Base-by-base conservation (phyloP, 768 basidiomycete species). In the Lanmaoa pseudosensibilis region DNA sequence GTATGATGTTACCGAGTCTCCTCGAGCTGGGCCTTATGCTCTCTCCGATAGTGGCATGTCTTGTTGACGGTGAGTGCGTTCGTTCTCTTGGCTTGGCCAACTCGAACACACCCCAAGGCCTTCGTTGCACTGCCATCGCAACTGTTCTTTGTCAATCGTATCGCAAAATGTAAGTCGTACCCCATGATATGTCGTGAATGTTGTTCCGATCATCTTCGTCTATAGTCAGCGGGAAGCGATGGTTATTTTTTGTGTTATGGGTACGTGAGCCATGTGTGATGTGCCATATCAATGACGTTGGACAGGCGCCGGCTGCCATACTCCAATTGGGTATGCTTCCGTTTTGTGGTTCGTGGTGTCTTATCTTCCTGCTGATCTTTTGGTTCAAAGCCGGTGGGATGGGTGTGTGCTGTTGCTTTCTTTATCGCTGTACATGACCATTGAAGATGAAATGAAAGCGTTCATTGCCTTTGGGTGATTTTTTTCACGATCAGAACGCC, bases 61-160 rank as follows among this genome's bases (percentile, higher is more conserved):
- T 16, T 64, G 19, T 53, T 64, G 54, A 64, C 63, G 1, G 64
- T 62, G n/a, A 50, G 60, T 18, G n/a, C 11, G 8, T 10, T 50
- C 19, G 11, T 50, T 50, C 16, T 33, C 21, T 21, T 7, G 23
- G n/a, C 8, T 21, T 5, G n/a, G 25, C 25, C 40, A 8, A n/a
- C n/a, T 27, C 21, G 11, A 30, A 53, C 32, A 11, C 0, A 4
- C 10, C 18, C 0, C n/a, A 39, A 64, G 63, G 40, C 27, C 2
- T 37, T 66, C 15, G 60, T 65, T 11, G 60, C 63, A 33, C 50
- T 65, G 13, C 60, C 64, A 10, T 51, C 64, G 0, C 63, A 64
- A 25, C 33, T 64, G 10, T 64, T 64, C 47, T 64, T 64, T 32
- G 44, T 64, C 21, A 49, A 58, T 32, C 64, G 64, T 3, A 64